These are phyloP conservation scores for Amanita pseudoporphyria DNA, from an alignment of 768 basidiomycete genomes.

Conservation along the genomic window DNA sequence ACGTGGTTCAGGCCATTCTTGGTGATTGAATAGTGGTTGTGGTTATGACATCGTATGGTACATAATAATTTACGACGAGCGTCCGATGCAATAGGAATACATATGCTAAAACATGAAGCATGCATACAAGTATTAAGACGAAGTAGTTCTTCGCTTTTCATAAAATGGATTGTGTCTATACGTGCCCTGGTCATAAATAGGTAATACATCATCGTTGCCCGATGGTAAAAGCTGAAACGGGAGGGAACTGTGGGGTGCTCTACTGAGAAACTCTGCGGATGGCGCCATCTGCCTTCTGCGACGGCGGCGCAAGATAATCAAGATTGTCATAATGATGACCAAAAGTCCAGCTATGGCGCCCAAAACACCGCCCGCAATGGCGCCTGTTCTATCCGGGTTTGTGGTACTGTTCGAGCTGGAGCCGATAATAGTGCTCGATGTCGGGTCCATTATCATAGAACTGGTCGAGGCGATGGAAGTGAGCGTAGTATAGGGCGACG, in stretches of 20 bases:
- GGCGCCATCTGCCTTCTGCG: constrained; percentile 37
- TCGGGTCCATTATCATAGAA: not conserved
- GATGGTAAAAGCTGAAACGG: not conserved
- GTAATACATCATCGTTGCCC: not conserved
- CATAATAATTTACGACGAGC: not conserved
- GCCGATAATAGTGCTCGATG: not conserved
- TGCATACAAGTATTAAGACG: not conserved
- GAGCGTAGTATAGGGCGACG: no score
- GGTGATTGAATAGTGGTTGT: constrained; percentile 39
- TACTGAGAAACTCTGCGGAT: constrained; percentile 46
- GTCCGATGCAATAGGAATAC: no score
- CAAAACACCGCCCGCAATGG: constrained; percentile 45
- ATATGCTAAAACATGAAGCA: not conserved
- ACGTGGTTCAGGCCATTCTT: constrained; percentile 91
- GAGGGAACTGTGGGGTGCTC: not conserved
- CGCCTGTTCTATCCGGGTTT: constrained; percentile 23
- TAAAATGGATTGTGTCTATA: not conserved
- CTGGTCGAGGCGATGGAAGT: no score
- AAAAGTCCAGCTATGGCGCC: constrained; percentile 35
- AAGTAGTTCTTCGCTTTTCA: not conserved
- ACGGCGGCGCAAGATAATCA: constrained; percentile 34
- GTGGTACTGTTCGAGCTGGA: not conserved
- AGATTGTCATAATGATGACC: constrained; percentile 21
- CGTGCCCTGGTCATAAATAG: not conserved
- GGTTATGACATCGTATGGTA: not conserved